Conservation (phyloP, 176 grass and related monocot genomes). For the Puccinellia tenuiflora region DNA sequence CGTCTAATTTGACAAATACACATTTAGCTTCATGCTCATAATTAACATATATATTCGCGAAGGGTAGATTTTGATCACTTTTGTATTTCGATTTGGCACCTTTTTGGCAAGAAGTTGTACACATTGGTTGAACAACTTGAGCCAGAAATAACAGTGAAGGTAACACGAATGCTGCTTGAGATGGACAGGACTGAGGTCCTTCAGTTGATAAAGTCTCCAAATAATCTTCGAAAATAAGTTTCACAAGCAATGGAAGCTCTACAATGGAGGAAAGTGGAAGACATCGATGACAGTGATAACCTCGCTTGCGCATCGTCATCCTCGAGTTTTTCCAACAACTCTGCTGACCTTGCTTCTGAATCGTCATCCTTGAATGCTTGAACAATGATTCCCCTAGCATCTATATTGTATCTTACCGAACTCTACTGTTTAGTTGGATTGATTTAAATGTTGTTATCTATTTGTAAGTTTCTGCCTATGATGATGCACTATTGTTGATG, state of each 20-base stretch:
- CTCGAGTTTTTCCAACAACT: neutral
- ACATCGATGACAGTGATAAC: neutral
- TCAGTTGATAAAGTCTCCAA: neutral
- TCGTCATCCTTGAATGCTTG: neutral
- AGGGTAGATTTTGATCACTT: neutral
- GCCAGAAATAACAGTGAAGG: neutral
- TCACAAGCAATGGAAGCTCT: neutral
- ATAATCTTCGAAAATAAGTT: neutral
- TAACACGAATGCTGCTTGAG: neutral
- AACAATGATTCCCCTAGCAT: neutral
- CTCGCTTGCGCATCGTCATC: neutral
- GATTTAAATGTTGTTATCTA: no score
- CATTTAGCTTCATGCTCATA: neutral
- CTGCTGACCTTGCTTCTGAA: no score
- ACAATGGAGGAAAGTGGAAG: neutral
- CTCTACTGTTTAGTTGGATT: no score
- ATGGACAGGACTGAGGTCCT: neutral
- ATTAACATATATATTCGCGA: neutral
- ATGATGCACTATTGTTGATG: neutral
- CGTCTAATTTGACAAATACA: neutral
- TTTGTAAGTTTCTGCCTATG: neutral
- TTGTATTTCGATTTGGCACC: neutral
- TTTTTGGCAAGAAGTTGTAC: neutral
- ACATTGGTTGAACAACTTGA: neutral
- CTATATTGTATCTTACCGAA: neutral